These are phyloP conservation scores for Cercospora zeina DNA, from an alignment of 2,329 filamentous ascomycete species.

Conservation along the genomic window DNA sequence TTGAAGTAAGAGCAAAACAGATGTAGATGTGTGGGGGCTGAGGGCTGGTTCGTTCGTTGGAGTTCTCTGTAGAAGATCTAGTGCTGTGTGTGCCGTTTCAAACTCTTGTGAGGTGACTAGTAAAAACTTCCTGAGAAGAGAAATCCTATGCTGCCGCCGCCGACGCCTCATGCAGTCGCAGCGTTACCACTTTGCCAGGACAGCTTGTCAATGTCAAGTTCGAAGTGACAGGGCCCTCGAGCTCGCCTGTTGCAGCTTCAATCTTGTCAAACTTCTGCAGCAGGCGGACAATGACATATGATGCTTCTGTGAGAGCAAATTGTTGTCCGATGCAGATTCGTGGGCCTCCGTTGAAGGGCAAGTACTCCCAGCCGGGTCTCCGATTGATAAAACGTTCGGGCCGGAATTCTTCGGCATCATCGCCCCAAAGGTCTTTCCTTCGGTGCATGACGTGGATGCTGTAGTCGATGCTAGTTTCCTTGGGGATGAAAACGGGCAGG, in stretches of 20 bases:
- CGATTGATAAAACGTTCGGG: constrained; percentile 41
- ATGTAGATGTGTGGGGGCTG: neutral
- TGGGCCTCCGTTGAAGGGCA: constrained; percentile 54
- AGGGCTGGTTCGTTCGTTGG: neutral
- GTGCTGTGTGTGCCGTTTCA: neutral
- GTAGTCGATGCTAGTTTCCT: constrained; percentile 37
- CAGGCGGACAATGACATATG: constrained; percentile 37
- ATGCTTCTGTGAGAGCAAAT: constrained; percentile 60
- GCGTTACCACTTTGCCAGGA: constrained; percentile 32
- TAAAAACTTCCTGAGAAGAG: too few species aligned
- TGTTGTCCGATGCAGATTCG: constrained; percentile 80
- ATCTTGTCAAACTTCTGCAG: constrained; percentile 39
- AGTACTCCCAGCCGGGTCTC: constrained; percentile 39
- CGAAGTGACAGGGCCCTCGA: constrained; percentile 28
- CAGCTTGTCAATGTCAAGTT: constrained; percentile 38
- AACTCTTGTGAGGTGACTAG: too few species aligned
- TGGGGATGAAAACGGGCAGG: constrained; percentile 54
- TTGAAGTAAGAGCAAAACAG: neutral
- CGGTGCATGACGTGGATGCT: constrained; percentile 43
- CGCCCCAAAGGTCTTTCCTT: constrained; percentile 42
- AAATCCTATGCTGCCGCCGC: constrained; percentile 15
- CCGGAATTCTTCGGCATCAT: constrained; percentile 44
- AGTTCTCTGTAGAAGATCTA: neutral
- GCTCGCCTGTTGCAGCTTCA: constrained; percentile 28
- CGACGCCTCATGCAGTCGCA: constrained; percentile 33